Evolutionary conservation across 305 asterid species (phyloP).

Genomic region (Galium porrigens): DNA sequence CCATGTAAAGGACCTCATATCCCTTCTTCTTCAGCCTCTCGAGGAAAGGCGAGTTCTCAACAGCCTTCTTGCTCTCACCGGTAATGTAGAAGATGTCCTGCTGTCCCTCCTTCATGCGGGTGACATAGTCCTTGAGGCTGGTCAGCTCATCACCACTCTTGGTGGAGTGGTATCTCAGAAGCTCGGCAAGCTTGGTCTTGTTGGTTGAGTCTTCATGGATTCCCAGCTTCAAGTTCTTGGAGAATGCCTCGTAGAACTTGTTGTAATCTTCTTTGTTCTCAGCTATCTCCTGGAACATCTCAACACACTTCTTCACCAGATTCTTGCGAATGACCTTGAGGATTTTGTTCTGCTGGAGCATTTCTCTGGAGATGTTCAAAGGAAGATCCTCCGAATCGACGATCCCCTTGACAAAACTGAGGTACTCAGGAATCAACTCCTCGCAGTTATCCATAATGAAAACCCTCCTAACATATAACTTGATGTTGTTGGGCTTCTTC

Average conservation of each 20-base stretch:
- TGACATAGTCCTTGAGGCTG: slow-evolving; percentile 76
- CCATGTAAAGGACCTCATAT: slow-evolving; percentile 62
- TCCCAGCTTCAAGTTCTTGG: slow-evolving; percentile 52
- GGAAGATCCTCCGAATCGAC: slow-evolving; percentile 84
- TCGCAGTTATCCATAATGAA: slow-evolving; percentile 85
- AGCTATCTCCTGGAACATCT: slow-evolving; percentile 33
- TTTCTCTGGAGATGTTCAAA: slow-evolving; percentile 39
- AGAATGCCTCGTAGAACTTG: slow-evolving; percentile 34
- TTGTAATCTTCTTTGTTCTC: slow-evolving; percentile 37
- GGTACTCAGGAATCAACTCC: slow-evolving; percentile 62
- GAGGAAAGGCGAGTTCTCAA: slow-evolving; percentile 78
- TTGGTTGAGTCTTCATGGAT: slow-evolving; percentile 68
- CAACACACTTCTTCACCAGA: slow-evolving; percentile 36
- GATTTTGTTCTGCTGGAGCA: slow-evolving; percentile 35
- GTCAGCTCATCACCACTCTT: slow-evolving; percentile 57
- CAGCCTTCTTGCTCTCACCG: slow-evolving; percentile 79
- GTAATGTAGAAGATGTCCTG: slow-evolving; percentile 57
- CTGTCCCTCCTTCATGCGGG: slow-evolving; percentile 81
- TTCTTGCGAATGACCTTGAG: slow-evolving; percentile 35
- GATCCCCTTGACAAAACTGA: slow-evolving; percentile 61
- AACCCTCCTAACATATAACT: slow-evolving; percentile 72
- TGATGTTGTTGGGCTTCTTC: slow-evolving; percentile 78
- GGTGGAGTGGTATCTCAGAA: slow-evolving; percentile 50
- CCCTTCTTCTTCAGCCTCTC: slow-evolving; percentile 81
- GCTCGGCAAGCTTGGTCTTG: slow-evolving; percentile 53